These are phyloP conservation scores for Tolypocladium paradoxum DNA, from an alignment of 2,329 filamentous ascomycete genomes.

Conservation along the genomic window DNA sequence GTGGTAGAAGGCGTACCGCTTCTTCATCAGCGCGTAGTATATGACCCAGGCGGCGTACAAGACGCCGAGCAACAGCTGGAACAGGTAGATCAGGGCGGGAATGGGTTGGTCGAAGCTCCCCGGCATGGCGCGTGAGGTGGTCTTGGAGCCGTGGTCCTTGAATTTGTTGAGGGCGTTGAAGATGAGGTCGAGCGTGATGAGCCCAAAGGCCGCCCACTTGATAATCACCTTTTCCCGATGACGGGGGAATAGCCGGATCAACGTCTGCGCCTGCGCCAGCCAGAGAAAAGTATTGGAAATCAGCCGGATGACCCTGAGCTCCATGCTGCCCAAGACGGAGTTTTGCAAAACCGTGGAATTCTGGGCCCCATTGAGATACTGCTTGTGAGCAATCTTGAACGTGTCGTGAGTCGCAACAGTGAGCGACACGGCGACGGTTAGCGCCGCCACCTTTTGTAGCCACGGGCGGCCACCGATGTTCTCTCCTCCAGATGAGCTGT, in stretches of 20 bases:
- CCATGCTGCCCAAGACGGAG: constrained; percentile 70
- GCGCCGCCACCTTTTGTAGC: constrained; percentile 74
- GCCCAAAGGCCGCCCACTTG: constrained; percentile 93
- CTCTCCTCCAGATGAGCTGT: constrained; percentile 65
- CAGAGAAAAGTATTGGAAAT: constrained; percentile 95
- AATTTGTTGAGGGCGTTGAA: constrained; percentile 93
- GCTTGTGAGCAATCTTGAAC: constrained; percentile 69
- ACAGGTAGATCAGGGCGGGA: constrained; percentile 82
- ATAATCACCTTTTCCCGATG: constrained; percentile 97
- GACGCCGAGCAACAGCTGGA: constrained; percentile 75
- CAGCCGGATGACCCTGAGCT: constrained; percentile 82
- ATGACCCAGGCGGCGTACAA: constrained; percentile 90
- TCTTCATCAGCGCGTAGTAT: constrained; percentile 87
- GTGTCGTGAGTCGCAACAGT: constrained; percentile 91
- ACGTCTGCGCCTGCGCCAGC: constrained; percentile 92
- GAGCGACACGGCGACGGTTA: constrained; percentile 70
- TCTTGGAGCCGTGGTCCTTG: constrained; percentile 39
- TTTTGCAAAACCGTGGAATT: constrained; percentile 67
- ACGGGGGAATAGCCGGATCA: constrained; percentile 90
- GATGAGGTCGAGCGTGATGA: constrained; percentile 81
- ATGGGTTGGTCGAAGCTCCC: constrained; percentile 79
- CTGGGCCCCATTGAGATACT: constrained; percentile 69
- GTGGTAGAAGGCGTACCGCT: constrained; percentile 83
- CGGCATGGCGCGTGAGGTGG: constrained; percentile 51
- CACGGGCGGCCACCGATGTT: constrained; percentile 86